Conservation (phyloP, 2,329 filamentous ascomycete genomes). For the Colletotrichum sp. region DNA sequence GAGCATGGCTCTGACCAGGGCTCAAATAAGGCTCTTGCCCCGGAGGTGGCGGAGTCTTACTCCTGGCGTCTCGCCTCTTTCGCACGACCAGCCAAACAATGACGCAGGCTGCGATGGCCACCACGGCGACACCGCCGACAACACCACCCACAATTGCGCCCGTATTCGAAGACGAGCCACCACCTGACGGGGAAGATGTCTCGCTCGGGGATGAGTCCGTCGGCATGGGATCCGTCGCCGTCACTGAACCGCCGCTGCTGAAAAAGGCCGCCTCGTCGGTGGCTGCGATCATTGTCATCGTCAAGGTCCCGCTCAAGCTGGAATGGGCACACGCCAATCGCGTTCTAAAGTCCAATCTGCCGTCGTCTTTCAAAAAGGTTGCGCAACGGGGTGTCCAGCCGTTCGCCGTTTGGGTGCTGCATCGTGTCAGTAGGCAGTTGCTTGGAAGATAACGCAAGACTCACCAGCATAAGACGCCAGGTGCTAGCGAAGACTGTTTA, state of each 20-base stretch:
- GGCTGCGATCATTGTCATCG: not conserved
- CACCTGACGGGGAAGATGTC: not conserved
- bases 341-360: not conserved
- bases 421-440: not conserved
- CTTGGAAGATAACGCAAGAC: rapidly evolving
- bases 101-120: conserved; percentile 1
- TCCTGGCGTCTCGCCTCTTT: not conserved
- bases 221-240: not conserved
- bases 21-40: not conserved
- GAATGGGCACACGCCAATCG: not conserved
- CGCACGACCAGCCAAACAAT: not conserved
- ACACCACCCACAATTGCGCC: conserved; percentile 2
- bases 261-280: not conserved
- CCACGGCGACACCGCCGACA: not conserved
- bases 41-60: not conserved
- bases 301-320: not conserved
- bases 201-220: not conserved
- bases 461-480: not conserved
- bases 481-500: not conserved
- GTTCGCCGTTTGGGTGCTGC: not conserved
- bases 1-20: not conserved
- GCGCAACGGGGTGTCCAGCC: not conserved
- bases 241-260: not conserved
- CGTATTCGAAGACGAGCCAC: not conserved
- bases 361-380: not conserved